A percentile compares a stretch with the other conserved stretches of the same genome.
phyloP scores from a whole-genome alignment of 176 grass and related monocot genomes.

The Bromus sterilis region DNA sequence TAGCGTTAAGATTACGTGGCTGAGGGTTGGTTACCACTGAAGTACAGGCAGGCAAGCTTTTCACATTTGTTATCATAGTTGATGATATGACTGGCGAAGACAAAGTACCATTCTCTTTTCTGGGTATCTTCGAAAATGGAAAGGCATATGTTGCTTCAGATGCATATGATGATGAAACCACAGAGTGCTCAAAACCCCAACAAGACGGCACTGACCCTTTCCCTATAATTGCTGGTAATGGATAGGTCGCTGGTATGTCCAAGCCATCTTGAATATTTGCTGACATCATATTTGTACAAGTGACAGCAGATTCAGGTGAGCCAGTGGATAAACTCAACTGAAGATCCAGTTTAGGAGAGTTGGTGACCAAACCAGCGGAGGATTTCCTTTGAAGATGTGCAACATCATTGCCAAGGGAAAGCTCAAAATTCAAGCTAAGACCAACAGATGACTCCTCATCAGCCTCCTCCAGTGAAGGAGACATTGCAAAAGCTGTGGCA shows the following conservation, averaged over 20 bases:
- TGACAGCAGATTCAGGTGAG: slow-evolving; percentile 53
- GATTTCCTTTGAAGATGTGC: slow-evolving; percentile 31
- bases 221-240: background rate
- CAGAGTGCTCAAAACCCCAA: slow-evolving; percentile 38
- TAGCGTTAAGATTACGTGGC: slow-evolving; percentile 28
- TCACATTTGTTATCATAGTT: slow-evolving; percentile 39
- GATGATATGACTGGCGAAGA: slow-evolving; percentile 33
- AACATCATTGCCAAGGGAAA: slow-evolving; percentile 36
- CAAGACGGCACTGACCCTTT: slow-evolving; percentile 35
- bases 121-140: slow-evolving; percentile 21
- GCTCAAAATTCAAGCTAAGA: slow-evolving; percentile 57
- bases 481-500: slow-evolving; percentile 39
- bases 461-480: slow-evolving; percentile 52
- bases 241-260: slow-evolving; percentile 8
- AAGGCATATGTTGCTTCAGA: slow-evolving; percentile 35
- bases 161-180: slow-evolving; percentile 25
- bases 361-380: slow-evolving; percentile 7
- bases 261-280: slow-evolving; percentile 12
- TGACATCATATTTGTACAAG: slow-evolving; percentile 17
- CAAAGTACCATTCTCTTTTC: slow-evolving; percentile 17
- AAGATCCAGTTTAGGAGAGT: slow-evolving; percentile 45
- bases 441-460: slow-evolving; percentile 61
- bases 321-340: slow-evolving; percentile 67
- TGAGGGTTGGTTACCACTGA: slow-evolving; percentile 37
- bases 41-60: slow-evolving; percentile 42